These are phyloP conservation scores for Scheffersomyces quercinus DNA, from an alignment of 1,139 yeast genomes.

Conservation along the genomic window DNA sequence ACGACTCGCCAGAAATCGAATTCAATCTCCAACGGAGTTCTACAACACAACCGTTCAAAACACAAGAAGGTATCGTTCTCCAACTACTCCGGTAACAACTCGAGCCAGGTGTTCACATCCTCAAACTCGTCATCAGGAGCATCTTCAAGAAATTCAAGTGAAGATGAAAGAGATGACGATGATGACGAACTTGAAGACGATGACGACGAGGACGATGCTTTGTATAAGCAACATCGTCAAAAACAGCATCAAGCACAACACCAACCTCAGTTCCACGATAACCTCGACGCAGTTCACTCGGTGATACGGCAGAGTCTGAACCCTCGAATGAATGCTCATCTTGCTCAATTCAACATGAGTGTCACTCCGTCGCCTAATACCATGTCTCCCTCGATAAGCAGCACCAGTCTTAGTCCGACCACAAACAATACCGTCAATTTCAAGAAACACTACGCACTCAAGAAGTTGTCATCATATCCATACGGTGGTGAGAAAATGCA, in stretches of 20 bases:
- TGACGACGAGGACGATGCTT: background rate
- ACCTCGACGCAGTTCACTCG: background rate
- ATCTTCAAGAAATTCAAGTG: conserved; percentile 16
- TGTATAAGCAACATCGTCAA: conserved; percentile 2
- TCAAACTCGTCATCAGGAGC: conserved; percentile 11
- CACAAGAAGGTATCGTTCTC: conserved; percentile 20
- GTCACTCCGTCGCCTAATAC: conserved; percentile 14
- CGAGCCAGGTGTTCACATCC: conserved; percentile 10
- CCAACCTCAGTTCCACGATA: conserved; percentile 3
- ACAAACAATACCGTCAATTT: conserved; percentile 4
- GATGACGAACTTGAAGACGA: conserved; percentile 3
- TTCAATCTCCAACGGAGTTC: conserved; percentile 24
- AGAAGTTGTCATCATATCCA: conserved; percentile 16
- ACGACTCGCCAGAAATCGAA: conserved; percentile 13
- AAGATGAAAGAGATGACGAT: conserved; percentile 13
- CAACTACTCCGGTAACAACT: conserved; percentile 10
- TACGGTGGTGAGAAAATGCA: conserved; percentile 12
- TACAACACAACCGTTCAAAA: conserved; percentile 17
- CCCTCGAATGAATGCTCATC: background rate
- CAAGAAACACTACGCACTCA: conserved; percentile 6
- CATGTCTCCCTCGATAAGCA: conserved; percentile 10
- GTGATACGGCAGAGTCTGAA: background rate
- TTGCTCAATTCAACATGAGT: conserved; percentile 12
- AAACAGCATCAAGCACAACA: conserved; percentile 5
- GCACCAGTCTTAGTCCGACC: conserved; percentile 4